Conservation (phyloP, 257 asterid genomes). For the Nicotiana knightiana region DNA sequence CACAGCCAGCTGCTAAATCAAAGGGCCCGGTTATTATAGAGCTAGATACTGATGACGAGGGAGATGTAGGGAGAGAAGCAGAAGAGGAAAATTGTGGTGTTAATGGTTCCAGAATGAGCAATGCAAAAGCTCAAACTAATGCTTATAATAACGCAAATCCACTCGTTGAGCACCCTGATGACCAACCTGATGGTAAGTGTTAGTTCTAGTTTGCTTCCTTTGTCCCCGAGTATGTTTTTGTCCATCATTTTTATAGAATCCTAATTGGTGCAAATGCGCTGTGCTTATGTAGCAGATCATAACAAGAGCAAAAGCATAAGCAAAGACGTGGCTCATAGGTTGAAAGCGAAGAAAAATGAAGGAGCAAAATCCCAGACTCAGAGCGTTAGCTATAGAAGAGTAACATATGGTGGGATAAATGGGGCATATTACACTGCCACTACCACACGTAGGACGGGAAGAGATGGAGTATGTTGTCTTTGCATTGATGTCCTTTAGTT, state of each 20-base stretch:
- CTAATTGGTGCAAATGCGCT: not conserved
- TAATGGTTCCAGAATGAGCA: constrained; percentile 12
- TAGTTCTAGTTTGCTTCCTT: not conserved
- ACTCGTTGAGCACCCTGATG: constrained; percentile 79
- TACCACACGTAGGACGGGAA: constrained; percentile 44
- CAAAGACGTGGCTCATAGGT: constrained; percentile 15
- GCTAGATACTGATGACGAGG: constrained; percentile 41
- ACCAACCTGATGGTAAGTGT: constrained; percentile 45
- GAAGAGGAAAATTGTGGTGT: constrained; percentile 17
- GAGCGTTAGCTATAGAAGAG: constrained; percentile 56
- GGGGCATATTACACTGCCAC: constrained; percentile 71
- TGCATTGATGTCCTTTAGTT: not conserved
- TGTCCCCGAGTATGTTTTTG: not conserved
- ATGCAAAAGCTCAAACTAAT: not conserved
- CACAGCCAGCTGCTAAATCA: constrained; percentile 16
- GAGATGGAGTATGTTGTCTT: constrained; percentile 53
- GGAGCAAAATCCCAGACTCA: constrained; percentile 17
- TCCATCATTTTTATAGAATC: not conserved
- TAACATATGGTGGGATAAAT: constrained; percentile 69
- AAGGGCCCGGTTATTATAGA: constrained; percentile 42
- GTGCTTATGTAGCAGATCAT: constrained; percentile 25
- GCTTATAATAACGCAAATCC: constrained; percentile 41
- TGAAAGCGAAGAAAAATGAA: constrained; percentile 17
- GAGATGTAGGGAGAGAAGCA: constrained; percentile 6
- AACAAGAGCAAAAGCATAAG: constrained; percentile 14